These are phyloP conservation scores for Venturia nashicola DNA, from an alignment of 2,329 filamentous ascomycete genomes.

Conservation along the genomic window DNA sequence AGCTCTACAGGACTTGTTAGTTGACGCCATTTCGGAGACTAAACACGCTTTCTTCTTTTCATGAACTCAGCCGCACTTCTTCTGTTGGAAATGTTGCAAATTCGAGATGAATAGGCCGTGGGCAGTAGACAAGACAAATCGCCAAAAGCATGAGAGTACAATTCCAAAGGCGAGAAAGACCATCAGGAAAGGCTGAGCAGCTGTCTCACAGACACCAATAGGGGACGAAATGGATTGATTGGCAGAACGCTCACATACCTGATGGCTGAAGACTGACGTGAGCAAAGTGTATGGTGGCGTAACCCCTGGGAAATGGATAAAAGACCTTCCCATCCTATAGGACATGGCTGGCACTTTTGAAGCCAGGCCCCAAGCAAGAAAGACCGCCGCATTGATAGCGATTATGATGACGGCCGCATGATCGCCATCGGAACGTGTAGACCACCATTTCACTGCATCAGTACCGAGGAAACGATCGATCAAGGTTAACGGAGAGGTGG, in stretches of 20 bases:
- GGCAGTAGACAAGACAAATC: no score
- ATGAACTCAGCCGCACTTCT: no score
- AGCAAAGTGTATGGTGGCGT: neutral
- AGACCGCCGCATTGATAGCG: neutral
- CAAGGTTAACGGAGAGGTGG: neutral
- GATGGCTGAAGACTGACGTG: neutral
- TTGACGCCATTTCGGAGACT: neutral
- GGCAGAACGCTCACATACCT: neutral
- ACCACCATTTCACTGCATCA: neutral
- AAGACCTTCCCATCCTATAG: neutral
- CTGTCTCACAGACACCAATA: no score
- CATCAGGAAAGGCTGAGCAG: no score
- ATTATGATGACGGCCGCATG: neutral
- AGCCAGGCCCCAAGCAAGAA: neutral
- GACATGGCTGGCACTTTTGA: neutral
- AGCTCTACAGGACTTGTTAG: neutral
- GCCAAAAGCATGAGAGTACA: no score
- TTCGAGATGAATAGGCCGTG: no score
- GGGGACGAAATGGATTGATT: no score
- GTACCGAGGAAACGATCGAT: neutral
- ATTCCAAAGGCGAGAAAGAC: no score
- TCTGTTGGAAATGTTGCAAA: no score
- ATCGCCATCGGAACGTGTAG: neutral
- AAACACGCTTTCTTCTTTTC: neutral
- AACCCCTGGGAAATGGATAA: neutral